phyloP scores from a whole-genome alignment of 2,329 filamentous ascomycete genomes.

The Penicillium sp. region DNA sequence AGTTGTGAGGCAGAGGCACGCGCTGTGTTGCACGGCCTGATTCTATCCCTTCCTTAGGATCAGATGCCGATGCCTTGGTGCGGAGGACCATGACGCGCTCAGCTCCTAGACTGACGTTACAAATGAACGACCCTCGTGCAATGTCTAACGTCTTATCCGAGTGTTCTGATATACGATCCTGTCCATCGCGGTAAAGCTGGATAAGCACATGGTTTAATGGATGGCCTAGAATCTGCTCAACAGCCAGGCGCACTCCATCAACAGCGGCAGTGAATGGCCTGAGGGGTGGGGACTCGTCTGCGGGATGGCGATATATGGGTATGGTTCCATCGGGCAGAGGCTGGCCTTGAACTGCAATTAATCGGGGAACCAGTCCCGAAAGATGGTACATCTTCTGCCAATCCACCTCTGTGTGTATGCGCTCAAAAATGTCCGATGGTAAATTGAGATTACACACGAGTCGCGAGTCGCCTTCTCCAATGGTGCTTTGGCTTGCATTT shows the following conservation, averaged over 20 bases:
- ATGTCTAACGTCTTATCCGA: conserved; percentile 97
- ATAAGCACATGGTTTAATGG: conserved; percentile 86
- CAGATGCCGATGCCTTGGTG: conserved; percentile 54
- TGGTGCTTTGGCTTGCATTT: conserved; percentile 23
- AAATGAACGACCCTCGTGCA: conserved; percentile 72
- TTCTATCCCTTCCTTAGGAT: conserved; percentile 25
- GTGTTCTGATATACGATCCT: conserved; percentile 92
- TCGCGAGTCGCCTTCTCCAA: conserved; percentile 78
- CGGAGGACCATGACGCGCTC: conserved; percentile 85
- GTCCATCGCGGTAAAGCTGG: conserved; percentile 83
- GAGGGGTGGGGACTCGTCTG: conserved; percentile 79
- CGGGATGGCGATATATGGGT: conserved; percentile 91
- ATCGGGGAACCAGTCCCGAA: conserved; percentile 82
- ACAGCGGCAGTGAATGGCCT: conserved; percentile 72
- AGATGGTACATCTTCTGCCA: conserved; percentile 95
- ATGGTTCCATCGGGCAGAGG: conserved; percentile 63
- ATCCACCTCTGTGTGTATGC: conserved; percentile 67
- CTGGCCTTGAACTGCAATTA: conserved; percentile 83
- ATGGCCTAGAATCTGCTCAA: conserved; percentile 72
- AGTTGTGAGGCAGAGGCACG: conserved; percentile 78
- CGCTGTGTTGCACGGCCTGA: conserved; percentile 59
- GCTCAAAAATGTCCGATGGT: conserved; percentile 59
- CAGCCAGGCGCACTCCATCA: conserved; percentile 60
- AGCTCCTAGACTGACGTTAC: conserved; percentile 90
- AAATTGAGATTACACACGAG: conserved; percentile 69